Base-by-base conservation (phyloP, 805 yeast genomes). In the Lipomyces japonicus region DNA sequence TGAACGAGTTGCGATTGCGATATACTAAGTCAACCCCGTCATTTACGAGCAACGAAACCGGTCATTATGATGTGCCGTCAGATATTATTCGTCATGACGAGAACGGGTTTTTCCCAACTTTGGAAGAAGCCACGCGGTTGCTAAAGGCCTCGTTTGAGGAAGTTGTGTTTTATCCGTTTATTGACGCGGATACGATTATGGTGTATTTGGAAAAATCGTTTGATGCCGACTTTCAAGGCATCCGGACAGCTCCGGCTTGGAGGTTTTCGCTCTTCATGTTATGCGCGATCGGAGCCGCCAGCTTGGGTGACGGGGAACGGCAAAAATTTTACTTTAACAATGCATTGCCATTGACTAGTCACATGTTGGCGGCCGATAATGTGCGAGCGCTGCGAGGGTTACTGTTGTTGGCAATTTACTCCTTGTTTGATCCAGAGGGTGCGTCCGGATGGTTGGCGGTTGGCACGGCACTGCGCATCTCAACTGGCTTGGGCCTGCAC, bases 371-470 rank as follows among this genome's bases (percentile, higher is more conserved):
- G 24, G 12, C 22, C 14, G 57, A 53, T 22, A 49, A 53, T 31
- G 35, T 53, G 19, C 54, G 57, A 3, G 24, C 48, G 1, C 24
- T 53, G n/a, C 30, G 57, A 6, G 26, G 43, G 2, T 25, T 53
- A 3, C 23, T 46, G 22, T 36, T 49, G 4, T 12, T 60, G 14
- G 57, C 61, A 10, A 42, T 59, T 26, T 58, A 52, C 39, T 65
- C 67, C 40, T 46, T 55, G 38, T 59, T 59, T 16, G 59, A 52
- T 34, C 64, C 61, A 3, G 53, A 55, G 44, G 61, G 65, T 24
- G 55, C 63, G 2, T 59, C 62, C 36, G 67, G 66, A 3, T 66
- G 68, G 68, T 49, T 62, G 18, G 44, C 61, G 2, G 59, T 61
- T 6, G 70, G 69, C 6, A 48, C 56, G 10, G 63, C 66, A 3